Conservation (phyloP, 1,139 yeast genomes). For the Candida sp. region DNA sequence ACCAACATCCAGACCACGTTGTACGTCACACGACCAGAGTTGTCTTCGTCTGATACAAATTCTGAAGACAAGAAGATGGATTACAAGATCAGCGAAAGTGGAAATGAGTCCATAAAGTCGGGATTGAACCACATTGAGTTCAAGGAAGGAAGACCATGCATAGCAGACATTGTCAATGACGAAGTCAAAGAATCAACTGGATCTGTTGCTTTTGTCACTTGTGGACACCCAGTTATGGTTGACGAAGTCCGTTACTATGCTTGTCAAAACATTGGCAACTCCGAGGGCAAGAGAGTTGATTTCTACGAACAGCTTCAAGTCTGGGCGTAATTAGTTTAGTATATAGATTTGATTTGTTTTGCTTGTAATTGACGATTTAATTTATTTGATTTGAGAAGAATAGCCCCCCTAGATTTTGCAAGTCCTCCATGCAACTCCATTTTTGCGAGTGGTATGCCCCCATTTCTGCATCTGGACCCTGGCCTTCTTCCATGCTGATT, state of each 20-base stretch:
- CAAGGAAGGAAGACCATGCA: conserved; percentile 33
- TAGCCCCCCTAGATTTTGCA: too few relatives aligned
- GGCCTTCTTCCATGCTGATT: too few relatives aligned
- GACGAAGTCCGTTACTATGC: conserved; percentile 48
- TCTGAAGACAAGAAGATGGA: conserved; percentile 2
- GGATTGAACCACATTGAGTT: conserved; percentile 27
- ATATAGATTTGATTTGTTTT: too few relatives aligned
- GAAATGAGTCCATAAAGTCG: conserved; percentile 17
- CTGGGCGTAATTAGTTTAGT: conserved; percentile 6
- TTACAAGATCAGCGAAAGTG: conserved; percentile 13
- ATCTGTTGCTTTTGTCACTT: conserved; percentile 47
- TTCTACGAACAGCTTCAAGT: conserved; percentile 12
- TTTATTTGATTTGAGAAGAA: too few relatives aligned
- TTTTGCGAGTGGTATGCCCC: too few relatives aligned
- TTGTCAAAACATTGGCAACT: conserved; percentile 25
- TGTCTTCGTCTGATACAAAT: background rate
- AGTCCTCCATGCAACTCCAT: too few relatives aligned
- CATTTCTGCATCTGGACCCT: too few relatives aligned
- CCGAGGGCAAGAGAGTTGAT: conserved; percentile 16
- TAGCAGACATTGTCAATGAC: conserved; percentile 24
- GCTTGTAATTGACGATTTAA: too few relatives aligned
- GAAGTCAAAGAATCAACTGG: conserved; percentile 36
- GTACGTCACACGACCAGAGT: conserved; percentile 46
- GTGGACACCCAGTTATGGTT: conserved; percentile 53
- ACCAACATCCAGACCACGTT: conserved; percentile 38